These are phyloP conservation scores for Inosperma sp. DNA, from an alignment of 768 basidiomycete genomes.

Conservation along the genomic window DNA sequence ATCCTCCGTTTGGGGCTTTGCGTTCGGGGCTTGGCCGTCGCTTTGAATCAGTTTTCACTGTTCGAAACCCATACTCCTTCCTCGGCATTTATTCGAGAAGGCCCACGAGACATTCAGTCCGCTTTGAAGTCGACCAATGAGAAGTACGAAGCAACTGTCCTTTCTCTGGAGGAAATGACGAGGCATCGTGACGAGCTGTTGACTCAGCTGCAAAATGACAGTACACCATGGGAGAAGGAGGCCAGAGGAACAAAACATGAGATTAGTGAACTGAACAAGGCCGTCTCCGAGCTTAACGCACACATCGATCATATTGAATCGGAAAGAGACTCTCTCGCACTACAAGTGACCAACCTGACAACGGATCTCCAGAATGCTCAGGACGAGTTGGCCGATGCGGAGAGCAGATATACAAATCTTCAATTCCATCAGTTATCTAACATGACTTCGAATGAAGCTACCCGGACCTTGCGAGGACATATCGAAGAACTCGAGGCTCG, in stretches of 20 bases:
- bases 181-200: conserved; percentile 36
- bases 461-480: conserved; percentile 53
- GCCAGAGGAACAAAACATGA: conserved; percentile 34
- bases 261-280: conserved; percentile 40
- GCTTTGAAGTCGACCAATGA: conserved; percentile 29
- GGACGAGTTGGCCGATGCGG: conserved; percentile 50
- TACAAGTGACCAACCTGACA: conserved; percentile 61
- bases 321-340: conserved; percentile 59
- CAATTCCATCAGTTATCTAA: conserved; percentile 63
- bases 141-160: conserved; percentile 29
- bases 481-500: conserved; percentile 66
- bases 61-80: neutral
- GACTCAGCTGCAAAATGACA: conserved; percentile 30
- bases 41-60: conserved; percentile 11
- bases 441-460: conserved; percentile 55
- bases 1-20: conserved; percentile 29
- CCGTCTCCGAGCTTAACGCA: conserved; percentile 41
- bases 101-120: conserved; percentile 20
- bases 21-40: conserved; percentile 17
- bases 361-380: conserved; percentile 51
- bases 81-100: conserved; percentile 7
- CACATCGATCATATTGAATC: conserved; percentile 55
- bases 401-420: conserved; percentile 56
- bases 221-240: conserved; percentile 28
- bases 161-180: conserved; percentile 36